phyloP scores from a whole-genome alignment of 192 early-diverging fungal genomes.

The Coemansia sp. region DNA sequence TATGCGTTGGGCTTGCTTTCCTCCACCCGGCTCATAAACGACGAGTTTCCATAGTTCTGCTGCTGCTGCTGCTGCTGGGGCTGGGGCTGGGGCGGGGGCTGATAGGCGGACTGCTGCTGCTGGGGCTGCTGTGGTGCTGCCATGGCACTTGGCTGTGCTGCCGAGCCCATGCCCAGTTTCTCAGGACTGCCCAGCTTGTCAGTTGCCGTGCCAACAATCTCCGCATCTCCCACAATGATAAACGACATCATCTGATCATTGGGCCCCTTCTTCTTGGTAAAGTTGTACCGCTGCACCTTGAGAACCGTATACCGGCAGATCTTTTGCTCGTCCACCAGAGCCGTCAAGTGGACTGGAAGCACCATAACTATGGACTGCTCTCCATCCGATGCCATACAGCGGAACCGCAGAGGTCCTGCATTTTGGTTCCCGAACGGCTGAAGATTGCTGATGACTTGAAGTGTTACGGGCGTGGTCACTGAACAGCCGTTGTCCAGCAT shows the following conservation, averaged over 20 bases:
- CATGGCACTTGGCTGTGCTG: constrained; percentile 1
- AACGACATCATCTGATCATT: constrained; percentile 30
- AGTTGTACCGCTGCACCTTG: constrained; percentile 27
- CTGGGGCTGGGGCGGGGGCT: constrained; percentile 18
- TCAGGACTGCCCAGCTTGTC: constrained; percentile 26
- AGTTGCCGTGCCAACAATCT: constrained; percentile 28
- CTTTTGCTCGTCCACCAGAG: constrained; percentile 26
- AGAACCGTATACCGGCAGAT: constrained; percentile 39
- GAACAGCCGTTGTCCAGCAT: constrained; percentile 12
- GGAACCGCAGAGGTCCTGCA: constrained; percentile 25
- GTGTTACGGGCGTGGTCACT: constrained; percentile 16
- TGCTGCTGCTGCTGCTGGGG: constrained; percentile 47
- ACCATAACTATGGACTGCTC: constrained; percentile 33
- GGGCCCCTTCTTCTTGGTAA: constrained; percentile 27
- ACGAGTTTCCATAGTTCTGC: constrained; percentile 8
- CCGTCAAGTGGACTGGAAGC: constrained; percentile 33
- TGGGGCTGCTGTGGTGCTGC: constrained; percentile 10
- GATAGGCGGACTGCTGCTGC: not conserved
- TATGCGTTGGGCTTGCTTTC: constrained; percentile 25
- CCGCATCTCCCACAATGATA: constrained; percentile 36
- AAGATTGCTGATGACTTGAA: constrained; percentile 41
- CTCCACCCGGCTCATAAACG: constrained; percentile 45
- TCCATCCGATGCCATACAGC: constrained; percentile 52
- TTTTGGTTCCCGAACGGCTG: constrained; percentile 35
- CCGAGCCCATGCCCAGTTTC: not conserved